Evolutionary conservation across 768 basidiomycete genomes (phyloP), one percentile per base, ranked within the genome.

Genomic region (Leucocoprinus sp.): DNA sequence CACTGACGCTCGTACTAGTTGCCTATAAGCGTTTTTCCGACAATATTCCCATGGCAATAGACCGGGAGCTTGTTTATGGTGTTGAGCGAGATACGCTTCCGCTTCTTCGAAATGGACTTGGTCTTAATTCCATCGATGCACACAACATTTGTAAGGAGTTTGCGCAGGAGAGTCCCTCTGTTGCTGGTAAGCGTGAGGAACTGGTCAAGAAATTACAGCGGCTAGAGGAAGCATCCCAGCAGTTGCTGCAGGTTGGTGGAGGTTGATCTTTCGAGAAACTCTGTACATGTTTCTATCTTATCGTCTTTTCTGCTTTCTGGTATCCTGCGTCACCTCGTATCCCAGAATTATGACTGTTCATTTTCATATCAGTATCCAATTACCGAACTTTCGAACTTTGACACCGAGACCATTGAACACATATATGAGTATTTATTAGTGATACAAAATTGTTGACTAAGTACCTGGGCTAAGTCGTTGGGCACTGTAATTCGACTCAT

Each of bases 21-120:
- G 71, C 76, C 0, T 80, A 75, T 56, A 80, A 80, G 55, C 68
- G 79, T 1, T 72, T 80, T 49, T 64, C 65, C 1, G 81, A 84
- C 54, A 73, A 67, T 40, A 55, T 82, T 3, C 75, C 80, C 3
- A 62, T 74, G 35, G 69, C 73, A 4, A 74, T 82, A 42, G 79
- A 82, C 50, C 53, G 67, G 33, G 69, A 76, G 36, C 71, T 82
- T 21, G 66, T 82, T 2, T 69, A 70, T 5, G 82, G 78, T 0
- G 47, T 78, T 2, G 66, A 71, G 42, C 58, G 66, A 0, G 68
- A 63, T 0, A 55, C 84, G 3, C 63, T 79, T 4, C 60, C 56
- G 12, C 68, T 60, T 0, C 59, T 87, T 2, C 65, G 66, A 27
- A 54, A 59, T 0, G 74, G 72, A 0, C 70, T 87, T 4, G 71